phyloP scores from a whole-genome alignment of 805 yeast species.

The Pichia gijzeniarum region DNA sequence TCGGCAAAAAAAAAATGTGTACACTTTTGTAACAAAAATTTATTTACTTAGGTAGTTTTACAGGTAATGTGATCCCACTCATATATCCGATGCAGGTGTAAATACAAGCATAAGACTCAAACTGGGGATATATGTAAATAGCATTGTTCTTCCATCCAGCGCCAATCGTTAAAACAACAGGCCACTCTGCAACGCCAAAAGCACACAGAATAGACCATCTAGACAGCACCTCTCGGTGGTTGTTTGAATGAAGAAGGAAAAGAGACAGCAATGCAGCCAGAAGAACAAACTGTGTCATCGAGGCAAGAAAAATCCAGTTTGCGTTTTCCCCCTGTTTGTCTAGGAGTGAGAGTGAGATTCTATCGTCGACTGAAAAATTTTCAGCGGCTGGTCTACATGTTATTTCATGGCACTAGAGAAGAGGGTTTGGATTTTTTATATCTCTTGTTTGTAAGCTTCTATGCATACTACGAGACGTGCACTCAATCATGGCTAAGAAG shows the following conservation, averaged over 20 bases:
- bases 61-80: slow-evolving; percentile 12
- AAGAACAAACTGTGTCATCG: too few species aligned
- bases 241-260: neutral
- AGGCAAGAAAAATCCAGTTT: too few species aligned
- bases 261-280: neutral
- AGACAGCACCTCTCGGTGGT: neutral
- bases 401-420: too few species aligned
- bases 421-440: too few species aligned
- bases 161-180: slow-evolving; percentile 1
- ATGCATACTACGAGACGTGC: neutral
- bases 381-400: neutral
- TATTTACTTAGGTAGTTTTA: neutral
- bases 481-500: slow-evolving; percentile 27
- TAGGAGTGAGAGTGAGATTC: too few species aligned
- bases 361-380: neutral
- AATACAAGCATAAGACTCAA: slow-evolving; percentile 15
- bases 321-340: too few species aligned
- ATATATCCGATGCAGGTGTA: slow-evolving; percentile 16
- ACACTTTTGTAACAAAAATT: neutral
- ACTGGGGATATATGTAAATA: slow-evolving; percentile 12
- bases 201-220: neutral
- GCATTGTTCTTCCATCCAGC: slow-evolving; percentile 9
- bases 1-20: neutral
- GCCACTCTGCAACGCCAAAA: neutral
- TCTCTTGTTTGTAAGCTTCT: neutral